Conservation (phyloP, 2,329 filamentous ascomycete species). For the Penicillium sp. region DNA sequence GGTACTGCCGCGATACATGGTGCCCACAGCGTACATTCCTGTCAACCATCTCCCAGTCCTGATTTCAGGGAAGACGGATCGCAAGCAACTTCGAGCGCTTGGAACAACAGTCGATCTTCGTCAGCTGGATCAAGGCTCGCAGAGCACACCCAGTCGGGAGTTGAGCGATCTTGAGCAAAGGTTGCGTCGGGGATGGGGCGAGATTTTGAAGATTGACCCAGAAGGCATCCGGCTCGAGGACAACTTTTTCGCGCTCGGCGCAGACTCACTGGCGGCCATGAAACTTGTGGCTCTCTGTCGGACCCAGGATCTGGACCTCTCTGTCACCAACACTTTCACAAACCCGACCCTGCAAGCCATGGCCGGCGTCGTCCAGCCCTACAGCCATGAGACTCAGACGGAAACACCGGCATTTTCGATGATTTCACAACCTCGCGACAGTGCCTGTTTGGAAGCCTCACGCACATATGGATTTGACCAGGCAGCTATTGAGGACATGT, state of each 20-base stretch:
- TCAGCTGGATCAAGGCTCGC: constrained; percentile 26
- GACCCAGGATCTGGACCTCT: constrained; percentile 31
- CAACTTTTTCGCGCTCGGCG: constrained; percentile 40
- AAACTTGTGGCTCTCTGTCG: constrained; percentile 34
- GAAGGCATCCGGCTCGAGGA: constrained; percentile 37
- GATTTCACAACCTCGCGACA: constrained; percentile 34
- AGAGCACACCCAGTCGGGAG: constrained; percentile 18
- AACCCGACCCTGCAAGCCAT: constrained; percentile 41
- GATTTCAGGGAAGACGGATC: constrained; percentile 47
- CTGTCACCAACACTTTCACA: constrained; percentile 37
- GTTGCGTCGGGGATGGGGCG: constrained; percentile 36
- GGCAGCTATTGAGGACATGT: constrained; percentile 40
- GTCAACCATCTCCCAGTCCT: constrained; percentile 44
- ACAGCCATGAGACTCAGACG: constrained; percentile 24
- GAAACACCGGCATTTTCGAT: constrained; percentile 30
- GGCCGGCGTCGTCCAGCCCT: constrained; percentile 38
- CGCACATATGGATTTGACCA: constrained; percentile 31
- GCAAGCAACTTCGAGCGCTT: constrained; percentile 37
- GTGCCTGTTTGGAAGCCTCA: constrained; percentile 39
- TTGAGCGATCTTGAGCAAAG: constrained; percentile 34
- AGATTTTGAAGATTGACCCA: constrained; percentile 30
- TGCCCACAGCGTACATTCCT: constrained; percentile 44
- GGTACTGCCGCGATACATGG: constrained; percentile 34
- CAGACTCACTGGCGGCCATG: constrained; percentile 38
- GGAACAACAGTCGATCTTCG: constrained; percentile 35